Base-by-base conservation (phyloP, 805 yeast species). In the Suhomyces sp. region DNA sequence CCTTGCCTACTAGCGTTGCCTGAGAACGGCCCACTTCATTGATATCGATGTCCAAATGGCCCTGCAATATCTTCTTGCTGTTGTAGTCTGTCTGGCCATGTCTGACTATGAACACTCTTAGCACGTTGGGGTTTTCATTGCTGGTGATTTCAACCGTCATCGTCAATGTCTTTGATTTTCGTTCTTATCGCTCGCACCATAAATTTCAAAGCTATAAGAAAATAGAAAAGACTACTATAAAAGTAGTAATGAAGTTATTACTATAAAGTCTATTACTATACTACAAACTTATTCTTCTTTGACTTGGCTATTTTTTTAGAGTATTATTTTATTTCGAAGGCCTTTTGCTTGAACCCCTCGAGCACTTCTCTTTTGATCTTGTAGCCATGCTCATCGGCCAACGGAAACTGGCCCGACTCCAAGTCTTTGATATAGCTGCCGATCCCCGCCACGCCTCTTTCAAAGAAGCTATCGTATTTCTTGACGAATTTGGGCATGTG, bases 21-120 rank as follows among this genome's bases (percentile, higher is more conserved):
- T 90, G 96, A 3, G 70, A 59, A 2, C 63, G 52, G 0, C 97
- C 96, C 3, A 72, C 75, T 0, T 70, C 78, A 62, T 89, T 89
- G 51, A 90, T 63, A 17, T 82, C 78, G 4, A 84, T 81, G 63
- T 90, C 86, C 45, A 74, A 61, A 63, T 90, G 96, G 1, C 97
- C 97, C 68, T 90, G 97, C 38, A 90, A 68, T 47, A 87, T 86
- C 68, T 83, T 86, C 50, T 78, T 64, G 38, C 77, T 76, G 64
- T 90, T 90, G 67, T 86, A 85, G 52, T 84, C 84, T 0, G 97
- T 90, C 65, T 87, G 94, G 1, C 96, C 97, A 61, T 90, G 97
- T 61, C 97, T 81, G 4, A 90, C 81, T 5, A 89, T 66, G 57
- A 86, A 85, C 2, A 88, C 60, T 24, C 88, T 71, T 1, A 82